Evolutionary conservation across 1,284 basidiomycete species (phyloP), one percentile per base, ranked within the genome.

Genomic region (Sporisorium sorghi): DNA sequence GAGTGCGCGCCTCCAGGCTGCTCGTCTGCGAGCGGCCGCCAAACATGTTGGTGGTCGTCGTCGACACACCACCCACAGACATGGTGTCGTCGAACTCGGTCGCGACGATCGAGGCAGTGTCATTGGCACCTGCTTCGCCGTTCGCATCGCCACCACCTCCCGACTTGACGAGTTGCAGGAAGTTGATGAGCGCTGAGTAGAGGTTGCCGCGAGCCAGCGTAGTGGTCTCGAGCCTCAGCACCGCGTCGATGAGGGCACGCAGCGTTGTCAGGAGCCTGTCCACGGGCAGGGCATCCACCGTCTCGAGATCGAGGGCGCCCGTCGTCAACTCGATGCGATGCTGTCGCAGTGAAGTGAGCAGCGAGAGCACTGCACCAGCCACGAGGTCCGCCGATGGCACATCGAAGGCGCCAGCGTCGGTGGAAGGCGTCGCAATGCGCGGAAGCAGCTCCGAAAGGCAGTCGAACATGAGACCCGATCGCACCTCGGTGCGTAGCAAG

Each of bases 171-270:
- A 96, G 88, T 79, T 94, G 91, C 39, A 97, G 86, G 84, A 93
- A 95, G 84, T 96, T 95, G 85, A 93, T 90, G 58, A 97, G 87
- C 2, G 92, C 88, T 8, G 93, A 92, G 84, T 97, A 98, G n/a
- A 98, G 87, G 83, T 98, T 97, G 12, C 95, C 95, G n/a, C 95
- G 90, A n/a, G 94, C 91, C 51, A 92, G 87, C 77, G 94, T 93
- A n/a, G 91, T 89, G 5, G 90, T 91, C 59, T 91, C 92, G 57
- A 89, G 91, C 65, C 92, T 90, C 55, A 92, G 82, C 52, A 94
- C 88, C 43, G 91, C 92, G 64, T 93, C 90, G 60, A 97, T 82
- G 26, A 94, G 87, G 69, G 88, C 90, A 33, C 90, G 89, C n/a
- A 97, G 87, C 35, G 94, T 89, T 1, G 89, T 86, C 58, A 90